Conservation (phyloP, 163 green algal genomes). For the Scenedesmus sp. region DNA sequence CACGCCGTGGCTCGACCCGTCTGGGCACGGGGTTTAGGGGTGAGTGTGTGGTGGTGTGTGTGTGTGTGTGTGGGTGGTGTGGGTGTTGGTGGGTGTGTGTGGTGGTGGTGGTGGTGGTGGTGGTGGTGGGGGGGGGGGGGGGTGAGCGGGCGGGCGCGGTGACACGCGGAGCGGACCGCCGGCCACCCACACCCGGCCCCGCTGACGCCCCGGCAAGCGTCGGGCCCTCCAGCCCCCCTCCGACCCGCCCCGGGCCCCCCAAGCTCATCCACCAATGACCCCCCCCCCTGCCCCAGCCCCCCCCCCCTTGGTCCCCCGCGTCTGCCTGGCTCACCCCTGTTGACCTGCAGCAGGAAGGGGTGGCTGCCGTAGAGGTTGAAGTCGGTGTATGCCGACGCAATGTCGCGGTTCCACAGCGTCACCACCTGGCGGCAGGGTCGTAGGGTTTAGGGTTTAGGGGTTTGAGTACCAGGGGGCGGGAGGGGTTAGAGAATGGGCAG, state of each 20-base stretch:
- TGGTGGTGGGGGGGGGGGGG: too few species aligned
- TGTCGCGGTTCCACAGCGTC: slow-evolving; percentile 31
- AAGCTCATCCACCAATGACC: not conserved
- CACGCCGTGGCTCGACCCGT: slow-evolving; percentile 64
- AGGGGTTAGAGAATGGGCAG: too few species aligned
- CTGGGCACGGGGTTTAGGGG: slow-evolving; percentile 8
- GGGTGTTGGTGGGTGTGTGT: too few species aligned
- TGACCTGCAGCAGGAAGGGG: slow-evolving; percentile 54
- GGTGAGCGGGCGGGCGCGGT: too few species aligned
- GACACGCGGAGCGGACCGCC: not conserved
- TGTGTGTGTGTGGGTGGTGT: too few species aligned
- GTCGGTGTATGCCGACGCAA: not conserved
- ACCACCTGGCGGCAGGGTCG: not conserved
- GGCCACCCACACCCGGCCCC: not conserved
- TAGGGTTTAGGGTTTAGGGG: too few species aligned
- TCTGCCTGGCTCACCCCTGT: slow-evolving; percentile 23
- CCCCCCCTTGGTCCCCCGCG: too few species aligned
- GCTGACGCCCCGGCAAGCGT: not conserved
- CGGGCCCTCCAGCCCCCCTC: not conserved
- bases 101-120: too few species aligned
- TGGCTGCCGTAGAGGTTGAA: slow-evolving; percentile 56
- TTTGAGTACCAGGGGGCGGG: too few species aligned
- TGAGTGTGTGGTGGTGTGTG: too few species aligned
- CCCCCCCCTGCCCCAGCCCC: not conserved
- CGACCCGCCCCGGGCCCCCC: not conserved